phyloP scores from a whole-genome alignment of 2,329 filamentous ascomycete genomes.

The Fusarium mexicanum region DNA sequence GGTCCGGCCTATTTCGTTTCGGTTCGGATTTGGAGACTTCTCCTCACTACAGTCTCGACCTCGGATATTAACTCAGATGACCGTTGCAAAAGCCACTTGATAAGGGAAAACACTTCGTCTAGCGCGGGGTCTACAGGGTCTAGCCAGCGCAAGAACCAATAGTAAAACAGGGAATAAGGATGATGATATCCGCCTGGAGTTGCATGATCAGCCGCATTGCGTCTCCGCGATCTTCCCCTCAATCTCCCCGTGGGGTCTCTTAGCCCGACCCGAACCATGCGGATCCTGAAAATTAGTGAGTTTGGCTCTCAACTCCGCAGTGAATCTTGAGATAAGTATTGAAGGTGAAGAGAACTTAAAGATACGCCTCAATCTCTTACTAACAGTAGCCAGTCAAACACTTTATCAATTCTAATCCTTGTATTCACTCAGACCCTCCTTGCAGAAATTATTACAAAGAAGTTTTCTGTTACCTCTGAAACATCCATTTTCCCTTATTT shows the following conservation, averaged over 20 bases:
- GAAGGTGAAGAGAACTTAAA: background rate
- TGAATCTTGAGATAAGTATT: background rate
- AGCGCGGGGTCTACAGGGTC: background rate
- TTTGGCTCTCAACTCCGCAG: background rate
- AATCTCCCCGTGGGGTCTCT: slow-evolving; percentile 14
- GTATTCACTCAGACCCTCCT: too few species aligned
- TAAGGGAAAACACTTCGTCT: background rate
- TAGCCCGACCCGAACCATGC: slow-evolving; percentile 5
- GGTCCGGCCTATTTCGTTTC: slow-evolving; percentile 15
- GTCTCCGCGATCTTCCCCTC: slow-evolving; percentile 22
- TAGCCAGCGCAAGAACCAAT: background rate
- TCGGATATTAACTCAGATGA: slow-evolving; percentile 4
- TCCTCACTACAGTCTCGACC: background rate
- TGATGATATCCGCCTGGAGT: background rate
- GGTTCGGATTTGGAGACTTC: background rate
- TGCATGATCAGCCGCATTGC: slow-evolving; percentile 9
- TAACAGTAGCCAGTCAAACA: background rate
- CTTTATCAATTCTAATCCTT: background rate
- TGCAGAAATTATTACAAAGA: background rate
- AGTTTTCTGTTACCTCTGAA: background rate
- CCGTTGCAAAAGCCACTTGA: background rate
- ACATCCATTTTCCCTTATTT: accelerated
- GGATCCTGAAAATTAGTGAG: background rate
- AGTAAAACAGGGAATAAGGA: background rate
- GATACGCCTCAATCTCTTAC: background rate